Evolutionary conservation across 805 yeast species (phyloP), one percentile per base, ranked within the genome.

Genomic region (Pichia pseudocactophila): DNA sequence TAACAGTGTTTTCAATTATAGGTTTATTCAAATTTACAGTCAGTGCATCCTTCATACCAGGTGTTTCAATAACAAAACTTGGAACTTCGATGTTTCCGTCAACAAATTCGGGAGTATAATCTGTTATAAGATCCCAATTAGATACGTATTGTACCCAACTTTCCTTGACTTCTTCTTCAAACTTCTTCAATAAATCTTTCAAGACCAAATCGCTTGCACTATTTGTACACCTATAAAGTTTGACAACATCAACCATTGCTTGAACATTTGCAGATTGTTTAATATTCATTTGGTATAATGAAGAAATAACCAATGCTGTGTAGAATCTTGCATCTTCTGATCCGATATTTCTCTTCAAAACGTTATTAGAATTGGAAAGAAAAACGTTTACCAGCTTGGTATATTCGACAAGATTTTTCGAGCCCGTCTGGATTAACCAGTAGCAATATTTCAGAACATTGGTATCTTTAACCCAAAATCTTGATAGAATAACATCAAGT

Each of bases 81-180:
- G 70, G 36, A 15, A 27, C 68, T 31, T 66, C 68, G 12, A 12
- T 28, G 4, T 17, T 25, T 13, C 35, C 34, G 10, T 26, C 25
- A 8, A 13, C 3, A 16, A 20, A 15, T 3, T 34, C 16, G 3
- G 38, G 38, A 9, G 34, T 9, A 19, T 32, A 39, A 2, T 74
- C 77, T 19, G 46, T 50, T 30, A 41, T 35, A 13, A 43, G 71
- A 40, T 82, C 88, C 94, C 95, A 84, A 35, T 71, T 65, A 28
- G 68, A 62, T 5, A 83, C 77, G 30, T 66, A 57, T 40, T 68
- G 68, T n/a, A 82, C 66, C 94, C 95, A 87, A 7, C 87, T 75
- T 22, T 43, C 50, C 8, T 45, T 50, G 7, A 69, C 52, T 3
- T 62, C 60, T 0, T 74, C 53, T 58, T 90, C 97, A 30, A 87